A percentile compares a stretch with the other conserved stretches of the same genome.
These are phyloP conservation scores for Eucalyptus virginea DNA, from an alignment of 345 rosid species.

Conservation along the genomic window DNA sequence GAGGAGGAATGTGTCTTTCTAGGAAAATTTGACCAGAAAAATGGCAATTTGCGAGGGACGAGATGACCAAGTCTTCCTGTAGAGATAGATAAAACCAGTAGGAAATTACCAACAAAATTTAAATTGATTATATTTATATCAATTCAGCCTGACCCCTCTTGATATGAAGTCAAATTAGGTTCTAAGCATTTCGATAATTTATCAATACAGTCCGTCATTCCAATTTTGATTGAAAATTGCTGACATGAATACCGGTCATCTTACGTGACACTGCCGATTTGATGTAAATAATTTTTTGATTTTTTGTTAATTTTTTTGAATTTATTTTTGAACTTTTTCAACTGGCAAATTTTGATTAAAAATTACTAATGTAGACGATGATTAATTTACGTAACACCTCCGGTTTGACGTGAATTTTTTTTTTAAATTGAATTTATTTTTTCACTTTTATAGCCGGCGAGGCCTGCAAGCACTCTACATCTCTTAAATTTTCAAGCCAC, in stretches of 20 bases:
- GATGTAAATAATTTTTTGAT: too few species aligned
- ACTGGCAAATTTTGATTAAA: rapidly evolving
- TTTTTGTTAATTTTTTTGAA: not conserved
- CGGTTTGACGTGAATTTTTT: too few species aligned
- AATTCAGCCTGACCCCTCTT: too few species aligned
- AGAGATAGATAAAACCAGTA: not conserved
- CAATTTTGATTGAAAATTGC: not conserved
- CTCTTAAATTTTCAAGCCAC: not conserved
- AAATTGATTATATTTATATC: too few species aligned
- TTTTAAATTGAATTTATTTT: too few species aligned
- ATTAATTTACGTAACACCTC: rapidly evolving
- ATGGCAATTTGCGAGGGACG: not conserved
- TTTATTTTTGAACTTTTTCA: too few species aligned
- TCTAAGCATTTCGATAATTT: too few species aligned
- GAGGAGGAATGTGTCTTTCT: not conserved
- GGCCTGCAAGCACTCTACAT: not conserved
- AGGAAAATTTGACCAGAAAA: not conserved
- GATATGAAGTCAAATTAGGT: too few species aligned
- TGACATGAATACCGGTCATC: rapidly evolving
- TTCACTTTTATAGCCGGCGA: too few species aligned
- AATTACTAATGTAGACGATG: too few species aligned
- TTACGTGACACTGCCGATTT: rapidly evolving
- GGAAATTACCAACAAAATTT: too few species aligned
- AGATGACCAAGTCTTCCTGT: not conserved
- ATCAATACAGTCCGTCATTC: too few species aligned